A percentile compares a stretch with the other conserved stretches of the same genome.
phyloP scores from a whole-genome alignment of 2,329 filamentous ascomycete genomes.

The Fonsecaea monophora region DNA sequence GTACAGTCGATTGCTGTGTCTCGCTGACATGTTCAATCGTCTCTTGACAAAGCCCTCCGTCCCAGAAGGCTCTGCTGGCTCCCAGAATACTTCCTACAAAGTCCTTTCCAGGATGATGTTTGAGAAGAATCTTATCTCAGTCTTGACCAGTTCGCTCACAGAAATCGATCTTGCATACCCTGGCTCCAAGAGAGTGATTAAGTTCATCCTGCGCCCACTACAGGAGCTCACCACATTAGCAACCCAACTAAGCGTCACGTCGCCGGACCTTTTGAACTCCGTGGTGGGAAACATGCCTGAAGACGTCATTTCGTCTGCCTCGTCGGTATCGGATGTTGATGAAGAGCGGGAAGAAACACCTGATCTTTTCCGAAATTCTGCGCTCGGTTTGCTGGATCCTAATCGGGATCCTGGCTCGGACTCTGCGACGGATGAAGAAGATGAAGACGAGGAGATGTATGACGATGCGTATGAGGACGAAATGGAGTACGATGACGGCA shows the following conservation, averaged over 20 bases:
- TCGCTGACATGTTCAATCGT: slow-evolving; percentile 90
- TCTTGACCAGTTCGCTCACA: slow-evolving; percentile 87
- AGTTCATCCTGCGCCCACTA: slow-evolving; percentile 91
- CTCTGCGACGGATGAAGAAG: slow-evolving; percentile 66
- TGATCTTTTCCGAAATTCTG: slow-evolving; percentile 94
- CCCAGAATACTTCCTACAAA: slow-evolving; percentile 67
- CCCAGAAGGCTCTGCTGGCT: slow-evolving; percentile 54
- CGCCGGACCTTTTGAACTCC: slow-evolving; percentile 66
- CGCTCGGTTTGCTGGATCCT: slow-evolving; percentile 91
- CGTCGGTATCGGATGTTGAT: slow-evolving; percentile 86
- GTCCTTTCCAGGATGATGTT: slow-evolving; percentile 96
- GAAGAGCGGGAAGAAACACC: slow-evolving; percentile 92
- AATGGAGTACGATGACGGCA: slow-evolving; percentile 89
- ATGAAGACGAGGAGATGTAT: slow-evolving; percentile 85
- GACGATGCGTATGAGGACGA: slow-evolving; percentile 87
- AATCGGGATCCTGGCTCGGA: slow-evolving; percentile 79
- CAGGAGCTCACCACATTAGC: slow-evolving; percentile 87
- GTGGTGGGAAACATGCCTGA: slow-evolving; percentile 74
- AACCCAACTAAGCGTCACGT: slow-evolving; percentile 80
- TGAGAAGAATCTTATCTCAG: slow-evolving; percentile 92
- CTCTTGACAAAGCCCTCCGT: slow-evolving; percentile 85
- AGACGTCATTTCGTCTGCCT: slow-evolving; percentile 85
- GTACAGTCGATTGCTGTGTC: slow-evolving; percentile 83
- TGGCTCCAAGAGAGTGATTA: slow-evolving; percentile 89
- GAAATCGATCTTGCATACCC: slow-evolving; percentile 96